A percentile compares a stretch with the other conserved stretches of the same genome.
phyloP scores from a whole-genome alignment of 352 stramenopile species.

The Phytophthora hibernalis region DNA sequence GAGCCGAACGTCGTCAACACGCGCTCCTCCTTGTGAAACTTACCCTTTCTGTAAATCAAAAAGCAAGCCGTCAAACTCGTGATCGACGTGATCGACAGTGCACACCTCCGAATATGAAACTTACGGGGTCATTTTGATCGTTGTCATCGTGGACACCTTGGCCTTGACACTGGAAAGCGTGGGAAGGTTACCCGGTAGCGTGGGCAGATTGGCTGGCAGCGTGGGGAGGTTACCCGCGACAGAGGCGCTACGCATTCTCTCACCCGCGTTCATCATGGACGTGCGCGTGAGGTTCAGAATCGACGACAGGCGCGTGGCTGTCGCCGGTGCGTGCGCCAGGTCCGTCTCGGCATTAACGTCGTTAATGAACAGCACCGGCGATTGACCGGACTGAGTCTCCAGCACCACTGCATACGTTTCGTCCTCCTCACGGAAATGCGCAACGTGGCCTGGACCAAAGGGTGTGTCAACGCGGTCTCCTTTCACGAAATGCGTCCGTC shows the following conservation, averaged over 20 bases:
- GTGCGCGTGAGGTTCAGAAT: slow-evolving; percentile 78
- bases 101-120: slow-evolving; percentile 17
- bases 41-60: slow-evolving; percentile 53
- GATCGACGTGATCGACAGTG: background rate
- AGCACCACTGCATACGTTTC: slow-evolving; percentile 66
- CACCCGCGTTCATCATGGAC: slow-evolving; percentile 71
- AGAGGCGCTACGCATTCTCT: slow-evolving; percentile 69
- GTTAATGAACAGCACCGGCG: slow-evolving; percentile 56
- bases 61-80: slow-evolving; percentile 3
- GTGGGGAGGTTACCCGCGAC: slow-evolving; percentile 57
- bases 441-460: slow-evolving; percentile 57
- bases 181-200: slow-evolving; percentile 52
- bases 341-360: slow-evolving; percentile 54
- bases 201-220: slow-evolving; percentile 40
- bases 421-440: slow-evolving; percentile 59
- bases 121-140: slow-evolving; percentile 73
- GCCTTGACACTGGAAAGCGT: slow-evolving; percentile 76
- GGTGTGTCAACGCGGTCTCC: slow-evolving; percentile 65
- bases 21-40: slow-evolving; percentile 80
- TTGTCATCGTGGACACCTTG: slow-evolving; percentile 73
- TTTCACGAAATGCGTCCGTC: slow-evolving; percentile 55
- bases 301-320: slow-evolving; percentile 63
- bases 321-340: slow-evolving; percentile 37
- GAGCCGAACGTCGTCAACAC: slow-evolving; percentile 82
- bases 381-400: slow-evolving; percentile 38